phyloP scores from a whole-genome alignment of 164 flowering plant genomes.

The Vitis riparia region DNA sequence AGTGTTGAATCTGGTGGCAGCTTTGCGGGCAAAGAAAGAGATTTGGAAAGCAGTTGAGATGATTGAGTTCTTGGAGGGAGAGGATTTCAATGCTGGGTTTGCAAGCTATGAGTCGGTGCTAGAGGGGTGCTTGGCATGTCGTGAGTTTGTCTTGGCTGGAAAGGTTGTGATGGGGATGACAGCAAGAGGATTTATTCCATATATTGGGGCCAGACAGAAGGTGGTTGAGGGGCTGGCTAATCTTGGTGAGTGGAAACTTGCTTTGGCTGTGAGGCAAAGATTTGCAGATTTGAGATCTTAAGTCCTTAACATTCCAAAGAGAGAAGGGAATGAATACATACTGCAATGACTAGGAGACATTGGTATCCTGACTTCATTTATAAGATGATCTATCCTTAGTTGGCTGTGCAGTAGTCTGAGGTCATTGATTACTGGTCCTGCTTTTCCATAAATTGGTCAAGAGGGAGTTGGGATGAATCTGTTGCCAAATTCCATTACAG shows the following conservation, averaged over 20 bases:
- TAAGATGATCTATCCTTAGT: too few relatives aligned
- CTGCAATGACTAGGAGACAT: too few relatives aligned
- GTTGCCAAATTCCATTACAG: neutral
- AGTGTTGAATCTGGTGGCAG: constrained; percentile 36
- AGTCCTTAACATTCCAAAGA: constrained; percentile 2
- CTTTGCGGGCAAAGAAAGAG: constrained; percentile 60
- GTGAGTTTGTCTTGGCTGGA: constrained; percentile 61
- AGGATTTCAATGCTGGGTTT: constrained; percentile 49
- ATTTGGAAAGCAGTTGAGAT: constrained; percentile 54
- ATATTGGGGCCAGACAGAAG: constrained; percentile 58
- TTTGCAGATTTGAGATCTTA: constrained; percentile 56
- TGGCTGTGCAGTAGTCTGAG: too few relatives aligned
- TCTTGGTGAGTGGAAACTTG: constrained; percentile 58
- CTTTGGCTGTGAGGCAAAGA: constrained; percentile 57
- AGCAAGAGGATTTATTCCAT: constrained; percentile 69
- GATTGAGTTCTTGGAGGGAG: constrained; percentile 59
- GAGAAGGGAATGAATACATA: too few relatives aligned
- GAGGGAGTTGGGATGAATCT: neutral
- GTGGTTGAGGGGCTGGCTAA: constrained; percentile 61
- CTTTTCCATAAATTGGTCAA: too few relatives aligned
- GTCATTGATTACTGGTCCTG: too few relatives aligned
- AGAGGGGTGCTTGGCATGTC: constrained; percentile 67
- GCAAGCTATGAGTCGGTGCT: constrained; percentile 57
- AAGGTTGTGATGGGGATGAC: constrained; percentile 67
- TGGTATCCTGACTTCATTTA: too few relatives aligned